These are phyloP conservation scores for Selaginella tamariscina DNA, from an alignment of 75 land plant species.

Conservation along the genomic window DNA sequence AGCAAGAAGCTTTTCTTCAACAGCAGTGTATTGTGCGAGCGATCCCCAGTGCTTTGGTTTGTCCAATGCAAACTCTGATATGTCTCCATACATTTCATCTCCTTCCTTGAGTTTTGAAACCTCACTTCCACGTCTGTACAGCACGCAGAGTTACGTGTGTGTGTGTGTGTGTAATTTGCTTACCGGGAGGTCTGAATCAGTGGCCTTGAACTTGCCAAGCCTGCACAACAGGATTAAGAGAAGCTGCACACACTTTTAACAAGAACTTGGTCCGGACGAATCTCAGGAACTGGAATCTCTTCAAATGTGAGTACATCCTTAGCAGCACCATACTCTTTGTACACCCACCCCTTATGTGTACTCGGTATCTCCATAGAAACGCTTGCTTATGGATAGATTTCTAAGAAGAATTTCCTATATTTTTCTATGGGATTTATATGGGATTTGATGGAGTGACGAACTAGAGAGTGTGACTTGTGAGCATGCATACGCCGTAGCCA, in stretches of 20 bases:
- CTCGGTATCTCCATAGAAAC: too few relatives aligned
- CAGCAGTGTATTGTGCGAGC: slow-evolving; percentile 34
- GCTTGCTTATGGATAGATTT: too few relatives aligned
- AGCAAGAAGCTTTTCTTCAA: slow-evolving; percentile 36
- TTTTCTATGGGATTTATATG: too few relatives aligned
- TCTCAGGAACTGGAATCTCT: slow-evolving; percentile 46
- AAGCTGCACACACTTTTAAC: slow-evolving; percentile 74
- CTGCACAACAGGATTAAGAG: slow-evolving; percentile 76
- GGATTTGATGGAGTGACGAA: too few relatives aligned
- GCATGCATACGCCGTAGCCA: too few relatives aligned
- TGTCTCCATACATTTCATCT: slow-evolving; percentile 42
- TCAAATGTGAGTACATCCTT: slow-evolving; percentile 46
- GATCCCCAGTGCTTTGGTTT: slow-evolving; percentile 30
- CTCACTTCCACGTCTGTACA: slow-evolving; percentile 29
- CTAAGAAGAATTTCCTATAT: too few relatives aligned
- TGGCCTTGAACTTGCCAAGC: slow-evolving; percentile 71
- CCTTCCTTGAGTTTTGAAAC: slow-evolving; percentile 34
- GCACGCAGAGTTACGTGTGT: slow-evolving; percentile 36
- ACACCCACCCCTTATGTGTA: slow-evolving; percentile 49
- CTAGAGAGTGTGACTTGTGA: too few relatives aligned
- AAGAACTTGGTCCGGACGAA: slow-evolving; percentile 61
- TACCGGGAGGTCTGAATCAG: slow-evolving; percentile 80
- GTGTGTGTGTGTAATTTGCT: too few relatives aligned
- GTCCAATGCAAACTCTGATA: slow-evolving; percentile 23
- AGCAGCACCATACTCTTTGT: slow-evolving; percentile 41